Evolutionary conservation across 2,329 filamentous ascomycete species (phyloP).

Genomic region (Diaporthe capsici): DNA sequence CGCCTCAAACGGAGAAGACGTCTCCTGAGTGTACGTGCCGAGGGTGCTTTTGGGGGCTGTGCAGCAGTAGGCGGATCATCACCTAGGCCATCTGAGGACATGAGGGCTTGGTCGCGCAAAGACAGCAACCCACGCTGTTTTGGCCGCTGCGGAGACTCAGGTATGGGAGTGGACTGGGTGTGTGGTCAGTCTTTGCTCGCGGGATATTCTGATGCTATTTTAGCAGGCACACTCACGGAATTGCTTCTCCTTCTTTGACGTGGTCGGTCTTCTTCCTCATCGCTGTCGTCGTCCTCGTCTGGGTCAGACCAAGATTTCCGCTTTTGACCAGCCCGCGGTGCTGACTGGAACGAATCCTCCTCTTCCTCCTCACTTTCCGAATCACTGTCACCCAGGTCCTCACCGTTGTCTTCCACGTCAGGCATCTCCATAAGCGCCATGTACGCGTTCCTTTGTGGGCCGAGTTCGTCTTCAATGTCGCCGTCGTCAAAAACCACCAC

Average conservation of each 20-base stretch:
- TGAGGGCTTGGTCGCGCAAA: slow-evolving; percentile 61
- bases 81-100: slow-evolving; percentile 61
- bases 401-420: slow-evolving; percentile 82
- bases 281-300: slow-evolving; percentile 78
- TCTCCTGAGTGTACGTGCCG: slow-evolving; percentile 78
- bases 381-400: slow-evolving; percentile 71
- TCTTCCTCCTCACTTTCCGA: slow-evolving; percentile 71
- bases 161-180: slow-evolving; percentile 74
- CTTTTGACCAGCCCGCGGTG: slow-evolving; percentile 71
- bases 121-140: slow-evolving; percentile 72
- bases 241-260: slow-evolving; percentile 88
- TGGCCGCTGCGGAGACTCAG: slow-evolving; percentile 73
- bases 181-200: slow-evolving; percentile 56
- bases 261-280: slow-evolving; percentile 82
- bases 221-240: slow-evolving; percentile 72
- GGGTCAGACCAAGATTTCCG: slow-evolving; percentile 84
- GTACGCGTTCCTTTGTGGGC: slow-evolving; percentile 83
- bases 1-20: slow-evolving; percentile 81
- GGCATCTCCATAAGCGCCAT: slow-evolving; percentile 92
- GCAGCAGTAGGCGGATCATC: slow-evolving; percentile 70
- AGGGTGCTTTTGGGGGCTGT: slow-evolving; percentile 73
- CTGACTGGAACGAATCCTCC: slow-evolving; percentile 53
- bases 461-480: slow-evolving; percentile 89
- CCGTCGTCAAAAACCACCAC: slow-evolving; percentile 97
- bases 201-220: neutral